Percentiles rank a stretch among this genome's conserved stretches.
Evolutionary conservation across 108 stramenopile species (phyloP).

Genomic region (Epithemia pelagica): DNA sequence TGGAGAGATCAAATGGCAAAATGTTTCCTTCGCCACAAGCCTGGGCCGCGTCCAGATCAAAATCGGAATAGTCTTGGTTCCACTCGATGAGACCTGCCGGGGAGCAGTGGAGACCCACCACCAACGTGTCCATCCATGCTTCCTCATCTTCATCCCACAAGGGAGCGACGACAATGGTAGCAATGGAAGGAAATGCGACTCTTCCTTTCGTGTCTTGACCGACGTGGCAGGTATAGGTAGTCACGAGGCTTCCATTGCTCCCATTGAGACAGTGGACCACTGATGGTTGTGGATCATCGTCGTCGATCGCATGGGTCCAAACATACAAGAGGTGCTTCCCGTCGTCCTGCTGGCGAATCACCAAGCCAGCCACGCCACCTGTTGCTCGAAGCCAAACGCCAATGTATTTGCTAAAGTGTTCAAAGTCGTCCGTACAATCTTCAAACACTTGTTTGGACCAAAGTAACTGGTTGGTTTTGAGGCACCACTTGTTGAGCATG

Average conservation of each 20-base stretch:
- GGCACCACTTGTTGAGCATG: conserved; percentile 26
- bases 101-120: conserved; percentile 31
- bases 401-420: too few relatives aligned
- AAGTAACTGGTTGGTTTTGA: conserved; percentile 14
- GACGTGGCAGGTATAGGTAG: conserved; percentile 12
- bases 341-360: too few relatives aligned
- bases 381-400: too few relatives aligned
- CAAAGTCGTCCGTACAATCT: too few relatives aligned
- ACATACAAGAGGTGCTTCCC: too few relatives aligned
- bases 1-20: conserved; percentile 23
- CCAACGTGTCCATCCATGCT: conserved; percentile 22
- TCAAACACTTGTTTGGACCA: conserved; percentile 28
- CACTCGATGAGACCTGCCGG: conserved; percentile 8
- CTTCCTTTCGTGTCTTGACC: conserved; percentile 20
- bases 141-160: conserved; percentile 9
- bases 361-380: too few relatives aligned
- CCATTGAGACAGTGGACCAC: too few relatives aligned
- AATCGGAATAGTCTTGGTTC: conserved; percentile 16
- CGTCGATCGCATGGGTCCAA: too few relatives aligned
- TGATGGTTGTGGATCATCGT: too few relatives aligned
- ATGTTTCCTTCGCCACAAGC: conserved; percentile 26
- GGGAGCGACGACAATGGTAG: conserved; percentile 29
- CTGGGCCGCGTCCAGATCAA: conserved; percentile 14
- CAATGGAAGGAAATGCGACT: conserved; percentile 23
- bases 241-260: conserved; percentile 16